Evolutionary conservation across 345 rosid genomes (phyloP).

Genomic region (Triadica sebifera): DNA sequence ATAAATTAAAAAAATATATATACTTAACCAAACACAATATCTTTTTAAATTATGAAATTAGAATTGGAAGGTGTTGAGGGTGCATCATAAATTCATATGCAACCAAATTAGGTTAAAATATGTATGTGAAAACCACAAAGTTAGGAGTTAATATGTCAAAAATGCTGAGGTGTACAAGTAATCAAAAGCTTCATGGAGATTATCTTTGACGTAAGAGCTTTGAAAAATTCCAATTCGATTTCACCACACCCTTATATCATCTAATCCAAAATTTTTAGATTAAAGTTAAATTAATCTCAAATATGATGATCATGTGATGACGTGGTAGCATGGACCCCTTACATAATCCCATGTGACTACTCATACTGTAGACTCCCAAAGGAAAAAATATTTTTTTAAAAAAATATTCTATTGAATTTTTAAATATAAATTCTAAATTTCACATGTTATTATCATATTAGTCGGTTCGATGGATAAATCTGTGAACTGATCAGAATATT

Average conservation of each 20-base stretch:
- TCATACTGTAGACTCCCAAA: too few species aligned
- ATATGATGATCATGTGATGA: not conserved
- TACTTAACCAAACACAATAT: too few species aligned
- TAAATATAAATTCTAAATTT: too few species aligned
- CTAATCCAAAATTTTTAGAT: not conserved
- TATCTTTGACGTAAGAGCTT: not conserved
- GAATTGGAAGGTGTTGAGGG: not conserved
- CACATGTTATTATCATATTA: too few species aligned
- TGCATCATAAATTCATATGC: not conserved
- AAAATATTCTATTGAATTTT: too few species aligned
- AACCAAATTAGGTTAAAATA: not conserved
- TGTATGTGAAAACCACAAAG: not conserved
- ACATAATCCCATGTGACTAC: too few species aligned
- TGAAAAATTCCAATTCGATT: not conserved
- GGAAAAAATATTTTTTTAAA: too few species aligned
- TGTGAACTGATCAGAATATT: too few species aligned
- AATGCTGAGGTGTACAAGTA: not conserved
- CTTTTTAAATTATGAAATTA: too few species aligned
- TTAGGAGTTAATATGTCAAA: not conserved
- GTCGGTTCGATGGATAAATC: too few species aligned
- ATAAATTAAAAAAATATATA: too few species aligned
- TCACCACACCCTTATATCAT: not conserved
- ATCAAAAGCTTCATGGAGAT: not conserved
- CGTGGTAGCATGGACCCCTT: too few species aligned
- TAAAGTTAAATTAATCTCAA: not conserved